Base-by-base conservation (phyloP, 176 grass and related monocot species). In the Oryza nivara region DNA sequence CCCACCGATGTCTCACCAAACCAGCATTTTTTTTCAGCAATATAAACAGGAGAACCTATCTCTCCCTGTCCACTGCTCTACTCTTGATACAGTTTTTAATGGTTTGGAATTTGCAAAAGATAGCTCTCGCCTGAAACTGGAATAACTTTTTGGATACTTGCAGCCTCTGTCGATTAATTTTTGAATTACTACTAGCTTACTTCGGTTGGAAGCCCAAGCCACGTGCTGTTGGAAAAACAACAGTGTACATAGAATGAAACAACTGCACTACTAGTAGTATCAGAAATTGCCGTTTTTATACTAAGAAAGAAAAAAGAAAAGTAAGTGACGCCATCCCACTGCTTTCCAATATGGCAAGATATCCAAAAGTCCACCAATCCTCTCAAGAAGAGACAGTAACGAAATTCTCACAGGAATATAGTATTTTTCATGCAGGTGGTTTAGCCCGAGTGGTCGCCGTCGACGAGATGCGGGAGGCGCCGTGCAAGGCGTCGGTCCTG, bases 401-500 rank as follows among this genome's bases (percentile, higher is more conserved):
- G 19, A 58, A 58, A 58, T 58, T 20, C 54, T 58, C 54, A 58
- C 1, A 2, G 54, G 54, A 58, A 58, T 58, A 58, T 58, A 58
- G 10, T 49, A 26, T 23, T 23, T 16, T 44, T 25, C 28, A 3
- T 80, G 60, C 74, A 90, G 88, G 73, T 49, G 85, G 92, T 12
- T 17, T 93, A 17, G 88, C 92, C 30, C 86, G 71, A 78, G 63
- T 88, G 64, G 92, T 91, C 28, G 73, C 88, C 0, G 58, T 88
- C 32, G 81, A 91, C 70, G 40, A 71, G 69, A 65, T 88, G 44
- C 26, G 78, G 8, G 74, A 86, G 67, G 86, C 86, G 30, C 82
- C 77, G 19, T 78, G 85, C 68, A 91, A 48, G 78, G 38, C 92
- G 30, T 88, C 86, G 36, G 86, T 93, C 5, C 85, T 93, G 73